Evolutionary conservation across 768 basidiomycete genomes (phyloP).

Genomic region (Boletus patriciae): DNA sequence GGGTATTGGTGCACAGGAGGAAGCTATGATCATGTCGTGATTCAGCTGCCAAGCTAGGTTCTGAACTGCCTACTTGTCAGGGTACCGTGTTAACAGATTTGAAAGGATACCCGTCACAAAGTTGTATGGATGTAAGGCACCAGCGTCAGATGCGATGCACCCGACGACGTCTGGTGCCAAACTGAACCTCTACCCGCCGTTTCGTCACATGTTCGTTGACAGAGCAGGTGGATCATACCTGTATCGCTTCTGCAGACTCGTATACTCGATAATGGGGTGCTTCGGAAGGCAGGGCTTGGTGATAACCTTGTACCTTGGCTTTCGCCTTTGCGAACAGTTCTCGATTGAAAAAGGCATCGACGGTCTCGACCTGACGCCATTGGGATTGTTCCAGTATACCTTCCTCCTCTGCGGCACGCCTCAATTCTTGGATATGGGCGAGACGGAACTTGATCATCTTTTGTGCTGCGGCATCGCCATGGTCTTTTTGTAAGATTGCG

Average conservation of each 20-base stretch:
- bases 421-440: constrained; percentile 52
- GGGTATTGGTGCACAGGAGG: constrained; percentile 56
- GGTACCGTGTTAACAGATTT: constrained; percentile 48
- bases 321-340: constrained; percentile 45
- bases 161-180: constrained; percentile 48
- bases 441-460: constrained; percentile 61
- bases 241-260: constrained; percentile 35
- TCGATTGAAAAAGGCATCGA: constrained; percentile 54
- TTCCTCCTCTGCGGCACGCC: constrained; percentile 53
- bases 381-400: constrained; percentile 52
- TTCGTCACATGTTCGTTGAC: background rate
- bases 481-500: constrained; percentile 40
- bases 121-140: constrained; percentile 68
- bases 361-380: constrained; percentile 54
- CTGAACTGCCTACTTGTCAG: constrained; percentile 42
- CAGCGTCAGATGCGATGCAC: constrained; percentile 53
- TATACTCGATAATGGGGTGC: constrained; percentile 34
- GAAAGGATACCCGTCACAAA: constrained; percentile 62
- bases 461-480: constrained; percentile 49
- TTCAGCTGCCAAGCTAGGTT: background rate
- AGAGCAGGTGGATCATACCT: constrained; percentile 19
- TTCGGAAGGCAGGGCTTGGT: constrained; percentile 51
- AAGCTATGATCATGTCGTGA: constrained; percentile 42
- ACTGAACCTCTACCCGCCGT: constrained; percentile 42
- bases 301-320: constrained; percentile 43